A percentile compares a stretch with the other conserved stretches of the same genome.
These are phyloP conservation scores for Calophaca sinica DNA, from an alignment of 306 rosid species.

Conservation along the genomic window DNA sequence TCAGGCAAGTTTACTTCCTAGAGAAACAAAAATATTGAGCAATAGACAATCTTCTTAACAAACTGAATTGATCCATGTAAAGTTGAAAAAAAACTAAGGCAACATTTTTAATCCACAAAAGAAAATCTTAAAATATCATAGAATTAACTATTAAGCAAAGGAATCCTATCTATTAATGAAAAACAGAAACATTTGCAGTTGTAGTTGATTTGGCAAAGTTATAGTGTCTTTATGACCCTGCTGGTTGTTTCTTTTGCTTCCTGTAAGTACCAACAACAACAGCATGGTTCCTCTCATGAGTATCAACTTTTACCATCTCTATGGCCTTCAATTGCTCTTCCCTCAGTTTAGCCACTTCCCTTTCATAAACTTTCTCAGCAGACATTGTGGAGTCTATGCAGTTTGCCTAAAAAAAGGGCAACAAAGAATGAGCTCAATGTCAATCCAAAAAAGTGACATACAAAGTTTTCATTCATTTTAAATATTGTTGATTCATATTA, in stretches of 20 bases:
- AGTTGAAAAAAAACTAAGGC: not conserved
- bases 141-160: not conserved
- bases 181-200: not conserved
- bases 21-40: no score
- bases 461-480: no score
- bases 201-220: not conserved
- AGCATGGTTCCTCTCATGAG: not conserved
- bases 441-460: not conserved
- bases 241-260: not conserved
- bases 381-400: not conserved
- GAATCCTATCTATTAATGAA: not conserved
- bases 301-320: no score
- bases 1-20: no score
- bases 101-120: not conserved
- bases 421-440: not conserved
- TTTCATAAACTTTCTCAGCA: not conserved
- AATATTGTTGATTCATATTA: no score
- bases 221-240: not conserved
- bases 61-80: not conserved
- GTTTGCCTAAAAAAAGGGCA: not conserved
- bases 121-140: not conserved
- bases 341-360: not conserved
- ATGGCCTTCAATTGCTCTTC: not conserved
- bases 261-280: not conserved
- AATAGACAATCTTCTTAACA: no score